Conservation (phyloP, 805 yeast genomes). For the Zygosaccharomyces gambellarensis region DNA sequence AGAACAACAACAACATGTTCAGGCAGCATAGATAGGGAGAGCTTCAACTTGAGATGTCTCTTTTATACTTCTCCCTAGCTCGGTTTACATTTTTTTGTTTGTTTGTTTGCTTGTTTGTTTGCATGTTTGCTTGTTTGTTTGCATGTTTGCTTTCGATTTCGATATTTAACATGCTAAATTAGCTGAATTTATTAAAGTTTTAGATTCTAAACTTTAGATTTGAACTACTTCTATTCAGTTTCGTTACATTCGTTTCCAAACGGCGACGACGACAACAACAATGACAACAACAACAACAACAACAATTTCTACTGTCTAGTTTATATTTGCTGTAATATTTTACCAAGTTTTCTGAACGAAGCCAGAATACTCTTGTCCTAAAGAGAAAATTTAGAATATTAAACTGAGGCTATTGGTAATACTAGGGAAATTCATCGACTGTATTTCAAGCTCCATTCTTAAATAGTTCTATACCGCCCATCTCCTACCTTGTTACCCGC, state of each 20-base stretch:
- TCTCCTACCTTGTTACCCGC: not conserved
- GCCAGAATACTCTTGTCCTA: not conserved
- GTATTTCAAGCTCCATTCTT: not conserved
- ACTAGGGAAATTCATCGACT: not conserved
- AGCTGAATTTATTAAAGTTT: not conserved
- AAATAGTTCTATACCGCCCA: not conserved
- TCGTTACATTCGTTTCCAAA: not conserved
- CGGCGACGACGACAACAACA: not conserved
- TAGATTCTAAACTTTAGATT: not conserved
- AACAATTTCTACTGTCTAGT: constrained; percentile 1
- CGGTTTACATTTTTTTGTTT: constrained; percentile 3
- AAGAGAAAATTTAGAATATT: no score
- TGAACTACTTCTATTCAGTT: constrained; percentile 2
- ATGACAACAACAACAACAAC: not conserved
- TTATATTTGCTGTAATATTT: constrained; percentile 5
- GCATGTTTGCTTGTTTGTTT: not conserved
- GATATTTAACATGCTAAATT: not conserved
- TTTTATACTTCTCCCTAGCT: not conserved
- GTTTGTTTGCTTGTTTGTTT: not conserved
- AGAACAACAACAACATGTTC: constrained; percentile 29
- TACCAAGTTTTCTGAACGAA: not conserved
- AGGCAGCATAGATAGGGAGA: not conserved
- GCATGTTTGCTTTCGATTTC: not conserved
- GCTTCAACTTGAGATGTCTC: not conserved
- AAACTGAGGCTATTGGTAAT: no score